Base-by-base conservation (phyloP, 441 rosid genomes). In the Pelargonium hybrid region DNA sequence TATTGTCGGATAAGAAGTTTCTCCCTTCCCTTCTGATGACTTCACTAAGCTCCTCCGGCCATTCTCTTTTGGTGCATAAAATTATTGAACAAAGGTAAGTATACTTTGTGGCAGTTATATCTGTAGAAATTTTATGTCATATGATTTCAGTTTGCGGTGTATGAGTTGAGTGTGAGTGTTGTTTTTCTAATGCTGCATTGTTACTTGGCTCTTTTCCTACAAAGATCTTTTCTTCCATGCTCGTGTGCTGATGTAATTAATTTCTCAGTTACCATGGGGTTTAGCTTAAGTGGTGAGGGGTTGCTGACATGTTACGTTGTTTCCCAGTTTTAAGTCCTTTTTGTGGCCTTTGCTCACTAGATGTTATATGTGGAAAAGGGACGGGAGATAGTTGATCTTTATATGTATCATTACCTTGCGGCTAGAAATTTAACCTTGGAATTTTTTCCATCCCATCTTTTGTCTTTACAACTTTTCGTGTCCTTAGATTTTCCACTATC, bases 1-100 rank as follows among this genome's bases (percentile, higher is more conserved):
- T 96, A 76, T 67, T 91, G 67, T 90, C 99, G 17, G 96, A 93
- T 85, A 82, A 76, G 71, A 83, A 83, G n/a, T 96, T 83, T 77
- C 88, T 96, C 45, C 76, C 96, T 69, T 85, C 97, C 21, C 86
- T 88, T 77, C 75, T 96, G 88, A 80, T 90, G 41, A 81, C 90
- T 59, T 80, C 89, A 84, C 93, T 96, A 59, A 82, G 96, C 72
- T 87, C 90, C 64, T 76, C 84, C 50, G n/a, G 75, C 66, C 65
- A 75, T 78, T 82, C 83, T 81, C 82, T 92, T 75, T 77, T 84
- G 72, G 95, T 87, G 72, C 97, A 97, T 59, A 83, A 65, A 71
- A 84, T 81, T 82, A 79, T 86, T 72, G 97, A 82, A 78, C 85
- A 82, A 34, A 86, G 96, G 99, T 96, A 86, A 62, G 39, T 62